Conservation (phyloP, 805 yeast genomes). For the Kazachstania taianensis region DNA sequence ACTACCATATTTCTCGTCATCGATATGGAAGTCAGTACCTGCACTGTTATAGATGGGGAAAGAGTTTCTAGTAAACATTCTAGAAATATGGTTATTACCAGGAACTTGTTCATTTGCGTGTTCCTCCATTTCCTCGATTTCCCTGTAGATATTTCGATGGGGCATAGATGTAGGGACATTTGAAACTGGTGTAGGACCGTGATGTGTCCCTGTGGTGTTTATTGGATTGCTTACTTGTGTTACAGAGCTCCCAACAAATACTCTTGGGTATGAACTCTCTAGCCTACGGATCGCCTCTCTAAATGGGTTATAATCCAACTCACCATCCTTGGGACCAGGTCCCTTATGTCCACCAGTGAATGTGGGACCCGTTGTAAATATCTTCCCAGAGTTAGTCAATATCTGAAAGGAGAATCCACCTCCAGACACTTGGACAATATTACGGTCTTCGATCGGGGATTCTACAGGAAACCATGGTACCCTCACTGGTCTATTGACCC, state of each 20-base stretch:
- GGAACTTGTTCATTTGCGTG: slow-evolving; percentile 15
- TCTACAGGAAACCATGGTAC: slow-evolving; percentile 23
- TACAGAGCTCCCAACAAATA: slow-evolving; percentile 8
- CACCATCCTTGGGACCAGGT: slow-evolving; percentile 32
- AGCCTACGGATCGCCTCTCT: slow-evolving; percentile 17
- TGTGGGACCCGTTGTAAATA: slow-evolving; percentile 44
- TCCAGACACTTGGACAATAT: slow-evolving; percentile 34
- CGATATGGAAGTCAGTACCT: slow-evolving; percentile 6
- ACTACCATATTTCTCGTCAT: slow-evolving; percentile 14
- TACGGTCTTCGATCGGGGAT: slow-evolving; percentile 10
- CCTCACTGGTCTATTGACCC: slow-evolving; percentile 21
- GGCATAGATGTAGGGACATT: slow-evolving; percentile 9
- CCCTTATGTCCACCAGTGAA: slow-evolving; percentile 34
- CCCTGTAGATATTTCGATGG: slow-evolving; percentile 22
- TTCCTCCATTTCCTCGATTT: slow-evolving; percentile 17
- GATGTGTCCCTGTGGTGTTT: slow-evolving; percentile 16
- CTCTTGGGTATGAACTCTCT: slow-evolving; percentile 17
- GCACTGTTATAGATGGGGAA: slow-evolving; percentile 14
- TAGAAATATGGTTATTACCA: slow-evolving; percentile 20
- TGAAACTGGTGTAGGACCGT: slow-evolving; percentile 14
- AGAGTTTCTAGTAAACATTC: slow-evolving; percentile 23
- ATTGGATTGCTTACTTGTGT: slow-evolving; percentile 6
- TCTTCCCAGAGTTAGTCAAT: slow-evolving; percentile 43
- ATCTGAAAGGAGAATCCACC: slow-evolving; percentile 60
- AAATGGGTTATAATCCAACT: slow-evolving; percentile 29